Evolutionary conservation across 1,284 basidiomycete genomes (phyloP).

Genomic region (Apiotrichum mycotoxinovorans): DNA sequence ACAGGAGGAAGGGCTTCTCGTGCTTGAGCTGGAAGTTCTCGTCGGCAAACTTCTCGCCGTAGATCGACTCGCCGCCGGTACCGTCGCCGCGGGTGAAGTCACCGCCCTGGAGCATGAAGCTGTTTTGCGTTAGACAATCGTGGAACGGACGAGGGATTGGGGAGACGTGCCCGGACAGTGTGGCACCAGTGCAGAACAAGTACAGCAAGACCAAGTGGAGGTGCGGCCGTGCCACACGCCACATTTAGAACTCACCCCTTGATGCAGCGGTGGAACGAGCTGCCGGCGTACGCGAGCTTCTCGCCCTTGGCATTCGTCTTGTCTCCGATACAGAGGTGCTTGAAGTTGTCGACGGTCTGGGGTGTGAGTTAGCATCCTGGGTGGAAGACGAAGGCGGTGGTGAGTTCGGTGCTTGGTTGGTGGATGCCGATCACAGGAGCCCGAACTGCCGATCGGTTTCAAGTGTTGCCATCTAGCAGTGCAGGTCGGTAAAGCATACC

Average conservation of each 20-base stretch:
- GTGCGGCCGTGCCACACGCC: background rate
- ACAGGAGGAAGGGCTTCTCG: conserved; percentile 74
- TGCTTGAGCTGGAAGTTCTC: conserved; percentile 84
- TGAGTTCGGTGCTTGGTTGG: too few species aligned
- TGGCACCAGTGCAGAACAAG: too few species aligned
- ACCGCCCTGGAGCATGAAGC: conserved; percentile 69
- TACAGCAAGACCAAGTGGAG: background rate
- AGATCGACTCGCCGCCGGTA: conserved; percentile 89
- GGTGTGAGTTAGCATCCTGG: conserved; percentile 2
- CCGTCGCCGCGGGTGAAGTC: conserved; percentile 59
- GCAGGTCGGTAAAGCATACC: too few species aligned
- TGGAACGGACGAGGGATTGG: background rate
- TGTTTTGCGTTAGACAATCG: conserved; percentile 3
- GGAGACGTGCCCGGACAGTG: too few species aligned
- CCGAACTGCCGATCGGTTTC: too few species aligned
- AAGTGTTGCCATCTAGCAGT: too few species aligned
- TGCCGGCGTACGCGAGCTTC: conserved; percentile 53
- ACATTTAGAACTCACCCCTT: conserved; percentile 35
- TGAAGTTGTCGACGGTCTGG: conserved; percentile 80
- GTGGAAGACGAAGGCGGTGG: background rate
- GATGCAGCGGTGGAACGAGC: conserved; percentile 75
- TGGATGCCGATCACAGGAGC: too few species aligned
- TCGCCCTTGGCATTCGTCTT: conserved; percentile 54
- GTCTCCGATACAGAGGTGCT: conserved; percentile 78
- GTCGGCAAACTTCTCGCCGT: conserved; percentile 71